Evolutionary conservation across 2,329 filamentous ascomycete species (phyloP), one percentile per base, ranked within the genome.

Genomic region (Trichoderma sp.): DNA sequence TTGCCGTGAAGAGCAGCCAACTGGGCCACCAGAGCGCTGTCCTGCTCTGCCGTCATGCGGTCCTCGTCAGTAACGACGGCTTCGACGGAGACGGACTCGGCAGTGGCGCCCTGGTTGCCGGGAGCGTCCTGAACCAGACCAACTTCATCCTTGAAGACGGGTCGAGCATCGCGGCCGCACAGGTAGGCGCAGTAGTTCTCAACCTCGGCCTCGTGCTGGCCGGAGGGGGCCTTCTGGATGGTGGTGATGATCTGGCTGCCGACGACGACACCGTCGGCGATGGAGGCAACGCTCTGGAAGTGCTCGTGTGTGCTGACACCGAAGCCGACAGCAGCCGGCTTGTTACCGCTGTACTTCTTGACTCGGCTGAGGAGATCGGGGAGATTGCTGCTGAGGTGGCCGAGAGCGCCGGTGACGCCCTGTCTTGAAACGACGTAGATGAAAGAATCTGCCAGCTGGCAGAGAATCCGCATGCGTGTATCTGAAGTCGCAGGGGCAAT

Each of bases 341-440:
- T 89, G 77, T 95, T 90, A 47, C 92, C 92, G 52, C 93, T 97
- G 79, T 94, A 97, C 76, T 90, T 89, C 81, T 97, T 95, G 28
- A 99, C 95, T 45, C 92, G 88, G 65, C 86, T 85, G 65, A 99
- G 82, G 44, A 99, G 85, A 59, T 90, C 88, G 15, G 93, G 92
- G 41, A 99, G 85, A 66, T 90, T 89, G 51, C 88, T 83, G 77
- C 92, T 97, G 73, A 99, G 80, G 28, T 88, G 88, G 41, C 93
- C 93, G 0, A 88, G 89, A 15, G 93, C 95, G 72, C 95, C 95
- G 10, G 95, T 99, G 64, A 98, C 94, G 72, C 95, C 95, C 90
- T 97, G 96, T 72, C 94, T 86, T 28, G 94, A 98, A 64, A 99
- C 95, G 67, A 99, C 93, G 77, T 99, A 99, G 79, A 99, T 96